A percentile compares a stretch with the other conserved stretches of the same genome.
phyloP scores from a whole-genome alignment of 805 yeast genomes.

The Wickerhamomyces queroliae region DNA sequence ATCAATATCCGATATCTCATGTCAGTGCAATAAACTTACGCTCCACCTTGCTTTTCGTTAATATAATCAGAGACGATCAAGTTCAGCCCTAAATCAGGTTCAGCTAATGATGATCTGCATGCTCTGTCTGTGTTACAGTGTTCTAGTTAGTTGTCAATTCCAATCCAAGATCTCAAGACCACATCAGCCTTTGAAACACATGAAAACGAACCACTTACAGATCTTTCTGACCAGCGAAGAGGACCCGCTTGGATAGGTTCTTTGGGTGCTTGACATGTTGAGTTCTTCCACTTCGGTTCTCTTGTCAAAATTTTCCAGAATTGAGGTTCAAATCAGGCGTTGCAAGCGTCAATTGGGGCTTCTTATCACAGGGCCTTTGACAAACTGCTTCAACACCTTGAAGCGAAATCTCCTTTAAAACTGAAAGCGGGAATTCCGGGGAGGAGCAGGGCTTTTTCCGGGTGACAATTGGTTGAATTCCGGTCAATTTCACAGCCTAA shows the following conservation, averaged over 20 bases:
- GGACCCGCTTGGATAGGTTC: conserved; percentile 14
- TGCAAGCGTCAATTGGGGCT: not conserved
- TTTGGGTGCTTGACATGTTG: conserved; percentile 13
- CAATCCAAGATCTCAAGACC: conserved; percentile 4
- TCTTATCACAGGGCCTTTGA: no score
- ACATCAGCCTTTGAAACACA: conserved; percentile 1
- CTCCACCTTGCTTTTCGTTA: conserved; percentile 85
- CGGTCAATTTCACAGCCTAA: no score
- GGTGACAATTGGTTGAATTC: not conserved
- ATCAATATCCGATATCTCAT: not conserved
- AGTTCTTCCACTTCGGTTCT: not conserved
- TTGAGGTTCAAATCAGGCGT: no score
- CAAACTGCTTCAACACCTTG: not conserved
- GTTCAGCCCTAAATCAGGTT: conserved; percentile 86
- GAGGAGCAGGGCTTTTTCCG: not conserved
- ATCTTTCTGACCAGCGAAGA: conserved; percentile 36
- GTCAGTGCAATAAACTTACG: conserved; percentile 21
- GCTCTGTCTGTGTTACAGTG: conserved; percentile 56
- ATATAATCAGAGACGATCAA: conserved; percentile 90
- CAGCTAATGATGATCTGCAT: conserved; percentile 72
- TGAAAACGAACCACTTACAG: conserved; percentile 16
- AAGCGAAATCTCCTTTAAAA: conserved; percentile 1
- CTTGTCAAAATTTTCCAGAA: not conserved
- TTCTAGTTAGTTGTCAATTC: not conserved
- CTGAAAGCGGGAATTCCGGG: not conserved